Evolutionary conservation across 1,139 yeast genomes (phyloP).

Genomic region (Scheffersomyces insectosa): DNA sequence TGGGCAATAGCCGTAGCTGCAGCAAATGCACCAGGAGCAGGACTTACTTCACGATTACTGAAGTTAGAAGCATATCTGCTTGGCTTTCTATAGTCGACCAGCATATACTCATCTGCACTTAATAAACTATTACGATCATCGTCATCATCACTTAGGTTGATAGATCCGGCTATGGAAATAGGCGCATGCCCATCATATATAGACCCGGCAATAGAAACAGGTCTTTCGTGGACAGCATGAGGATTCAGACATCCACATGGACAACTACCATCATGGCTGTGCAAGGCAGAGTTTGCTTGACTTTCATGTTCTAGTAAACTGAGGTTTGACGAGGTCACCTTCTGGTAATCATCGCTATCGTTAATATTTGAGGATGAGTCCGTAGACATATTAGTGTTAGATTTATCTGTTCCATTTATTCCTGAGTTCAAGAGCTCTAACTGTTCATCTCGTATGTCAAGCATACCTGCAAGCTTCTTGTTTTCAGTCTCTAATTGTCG

Average conservation of each 20-base stretch:
- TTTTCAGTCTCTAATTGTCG: slow-evolving; percentile 48
- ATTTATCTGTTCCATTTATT: slow-evolving; percentile 3
- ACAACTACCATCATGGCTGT: slow-evolving; percentile 49
- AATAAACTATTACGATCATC: slow-evolving; percentile 39
- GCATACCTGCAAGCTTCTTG: slow-evolving; percentile 42
- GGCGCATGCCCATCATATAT: slow-evolving; percentile 37
- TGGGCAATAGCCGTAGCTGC: slow-evolving; percentile 71
- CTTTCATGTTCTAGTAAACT: slow-evolving; percentile 5
- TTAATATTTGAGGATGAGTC: too few relatives aligned
- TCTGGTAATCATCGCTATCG: slow-evolving; percentile 1
- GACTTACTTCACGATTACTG: slow-evolving; percentile 49
- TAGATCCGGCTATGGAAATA: slow-evolving; percentile 34
- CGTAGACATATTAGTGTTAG: too few relatives aligned
- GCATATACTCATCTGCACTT: slow-evolving; percentile 29
- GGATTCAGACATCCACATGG: slow-evolving; percentile 59
- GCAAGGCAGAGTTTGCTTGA: slow-evolving; percentile 10
- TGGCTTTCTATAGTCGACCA: slow-evolving; percentile 3
- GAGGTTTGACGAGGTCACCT: slow-evolving; percentile 11
- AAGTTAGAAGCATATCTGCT: slow-evolving; percentile 9
- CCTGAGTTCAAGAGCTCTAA: slow-evolving; percentile 28
- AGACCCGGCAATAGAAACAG: slow-evolving; percentile 64
- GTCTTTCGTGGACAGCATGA: slow-evolving; percentile 59
- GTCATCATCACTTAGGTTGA: slow-evolving; percentile 44
- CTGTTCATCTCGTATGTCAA: slow-evolving; percentile 65
- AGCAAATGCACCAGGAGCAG: slow-evolving; percentile 76